Evolutionary conservation across 179 eudicot genomes (phyloP).

Genomic region (Vitellaria paradoxa): DNA sequence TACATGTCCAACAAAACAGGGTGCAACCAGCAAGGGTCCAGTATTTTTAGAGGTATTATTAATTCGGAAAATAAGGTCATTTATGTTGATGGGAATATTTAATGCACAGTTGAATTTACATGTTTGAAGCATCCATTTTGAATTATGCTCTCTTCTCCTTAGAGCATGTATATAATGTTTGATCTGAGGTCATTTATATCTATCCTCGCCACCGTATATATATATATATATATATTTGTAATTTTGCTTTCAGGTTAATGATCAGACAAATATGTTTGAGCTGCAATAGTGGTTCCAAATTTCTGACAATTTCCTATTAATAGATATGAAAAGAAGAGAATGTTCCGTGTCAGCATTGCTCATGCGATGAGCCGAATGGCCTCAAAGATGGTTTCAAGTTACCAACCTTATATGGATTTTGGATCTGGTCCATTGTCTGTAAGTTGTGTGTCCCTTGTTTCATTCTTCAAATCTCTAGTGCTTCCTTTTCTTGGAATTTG

Average conservation of each 20-base stretch:
- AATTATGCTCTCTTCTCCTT: background rate
- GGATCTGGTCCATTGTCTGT: constrained; percentile 16
- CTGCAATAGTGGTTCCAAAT: background rate
- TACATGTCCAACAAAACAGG: background rate
- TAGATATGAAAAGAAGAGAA: constrained; percentile 20
- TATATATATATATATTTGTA: background rate
- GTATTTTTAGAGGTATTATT: background rate
- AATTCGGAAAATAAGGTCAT: background rate
- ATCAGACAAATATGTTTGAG: background rate
- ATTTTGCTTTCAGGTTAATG: background rate
- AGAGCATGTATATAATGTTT: background rate
- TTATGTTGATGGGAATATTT: background rate
- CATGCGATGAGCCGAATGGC: constrained; percentile 19
- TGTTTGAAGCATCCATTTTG: background rate
- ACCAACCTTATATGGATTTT: constrained; percentile 13
- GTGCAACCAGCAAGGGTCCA: background rate
- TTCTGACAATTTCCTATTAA: constrained; percentile 4
- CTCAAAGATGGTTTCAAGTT: constrained; percentile 9
- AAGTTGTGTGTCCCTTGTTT: constrained; percentile 2
- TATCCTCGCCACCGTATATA: too few relatives aligned
- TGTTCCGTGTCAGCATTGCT: constrained; percentile 7
- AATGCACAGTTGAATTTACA: background rate
- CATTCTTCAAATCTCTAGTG: too few relatives aligned
- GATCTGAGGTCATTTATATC: background rate
- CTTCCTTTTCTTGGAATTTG: background rate